Conservation (phyloP, 768 basidiomycete species). For the Lactarius quietus region DNA sequence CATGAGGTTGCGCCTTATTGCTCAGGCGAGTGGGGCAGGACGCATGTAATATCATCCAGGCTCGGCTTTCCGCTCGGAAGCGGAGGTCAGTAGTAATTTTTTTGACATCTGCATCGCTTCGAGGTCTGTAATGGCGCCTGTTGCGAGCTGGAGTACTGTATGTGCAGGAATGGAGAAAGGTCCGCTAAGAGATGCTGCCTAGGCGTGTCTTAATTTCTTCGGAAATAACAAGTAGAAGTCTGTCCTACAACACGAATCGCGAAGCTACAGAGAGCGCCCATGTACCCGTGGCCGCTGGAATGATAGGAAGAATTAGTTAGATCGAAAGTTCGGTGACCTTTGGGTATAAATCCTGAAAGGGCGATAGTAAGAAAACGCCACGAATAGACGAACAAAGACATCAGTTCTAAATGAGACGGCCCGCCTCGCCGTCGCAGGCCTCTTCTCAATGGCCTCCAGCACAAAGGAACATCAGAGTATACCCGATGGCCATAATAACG, state of each 20-base stretch:
- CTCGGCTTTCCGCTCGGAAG: neutral
- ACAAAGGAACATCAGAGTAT: neutral
- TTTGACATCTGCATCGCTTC: no score
- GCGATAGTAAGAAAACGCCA: no score
- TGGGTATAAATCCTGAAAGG: neutral
- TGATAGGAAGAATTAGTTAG: no score
- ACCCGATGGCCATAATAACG: neutral
- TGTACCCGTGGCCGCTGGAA: neutral
- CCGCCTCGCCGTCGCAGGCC: neutral
- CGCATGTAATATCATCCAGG: neutral
- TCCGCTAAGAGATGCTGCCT: neutral
- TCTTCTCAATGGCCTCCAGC: conserved; percentile 7
- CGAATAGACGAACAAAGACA: no score
- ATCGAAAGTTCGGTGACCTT: neutral
- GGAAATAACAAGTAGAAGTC: no score
- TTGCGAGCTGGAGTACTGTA: neutral
- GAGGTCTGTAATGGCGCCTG: neutral
- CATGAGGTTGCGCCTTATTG: neutral
- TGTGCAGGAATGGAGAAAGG: neutral
- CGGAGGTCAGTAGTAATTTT: neutral
- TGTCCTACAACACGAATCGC: neutral
- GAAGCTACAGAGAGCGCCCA: neutral
- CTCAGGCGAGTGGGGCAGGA: neutral
- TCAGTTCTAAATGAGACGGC: no score
- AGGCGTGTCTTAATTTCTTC: neutral